Percentiles rank a stretch among this genome's conserved stretches.
These are phyloP conservation scores for Podospora sp. DNA, from an alignment of 495 filamentous ascomycete species.

Conservation along the genomic window DNA sequence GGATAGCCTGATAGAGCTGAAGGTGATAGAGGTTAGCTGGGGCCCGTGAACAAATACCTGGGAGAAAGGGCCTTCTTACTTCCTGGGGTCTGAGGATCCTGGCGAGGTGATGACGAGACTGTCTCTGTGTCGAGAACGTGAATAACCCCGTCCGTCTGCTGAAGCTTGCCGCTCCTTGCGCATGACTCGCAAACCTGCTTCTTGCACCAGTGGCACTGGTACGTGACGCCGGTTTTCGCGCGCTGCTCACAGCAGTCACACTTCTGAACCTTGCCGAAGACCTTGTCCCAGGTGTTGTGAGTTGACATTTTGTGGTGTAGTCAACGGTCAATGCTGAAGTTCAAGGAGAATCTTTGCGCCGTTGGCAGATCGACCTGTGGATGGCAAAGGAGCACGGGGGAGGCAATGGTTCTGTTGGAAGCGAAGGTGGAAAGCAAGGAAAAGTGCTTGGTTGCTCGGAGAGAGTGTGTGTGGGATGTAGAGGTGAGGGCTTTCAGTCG, in stretches of 20 bases:
- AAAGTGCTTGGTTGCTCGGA: not conserved
- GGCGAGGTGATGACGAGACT: not conserved
- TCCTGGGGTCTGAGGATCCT: not conserved
- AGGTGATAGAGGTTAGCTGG: not conserved
- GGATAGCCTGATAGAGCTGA: not conserved
- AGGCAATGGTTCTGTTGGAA: not conserved
- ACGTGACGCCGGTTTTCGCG: conserved; percentile 18
- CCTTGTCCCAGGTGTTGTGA: conserved; percentile 18
- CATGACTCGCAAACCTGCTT: conserved; percentile 28
- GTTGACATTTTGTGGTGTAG: not conserved
- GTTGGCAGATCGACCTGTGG: too few relatives aligned
- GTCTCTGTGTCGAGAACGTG: not conserved
- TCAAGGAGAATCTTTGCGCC: too few relatives aligned
- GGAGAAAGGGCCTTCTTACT: not conserved
- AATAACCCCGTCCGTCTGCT: not conserved
- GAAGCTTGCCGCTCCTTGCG: not conserved
- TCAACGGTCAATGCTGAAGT: not conserved
- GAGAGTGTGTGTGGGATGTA: not conserved
- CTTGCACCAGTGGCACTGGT: conserved; percentile 19
- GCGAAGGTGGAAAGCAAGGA: not conserved
- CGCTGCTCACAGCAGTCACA: conserved; percentile 32
- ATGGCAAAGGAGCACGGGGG: not conserved
- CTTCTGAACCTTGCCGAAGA: conserved; percentile 28
- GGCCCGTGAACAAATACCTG: not conserved
- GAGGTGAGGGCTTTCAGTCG: not conserved